Evolutionary conservation across 2,329 filamentous ascomycete species (phyloP).

Genomic region (Trichoderma sp.): DNA sequence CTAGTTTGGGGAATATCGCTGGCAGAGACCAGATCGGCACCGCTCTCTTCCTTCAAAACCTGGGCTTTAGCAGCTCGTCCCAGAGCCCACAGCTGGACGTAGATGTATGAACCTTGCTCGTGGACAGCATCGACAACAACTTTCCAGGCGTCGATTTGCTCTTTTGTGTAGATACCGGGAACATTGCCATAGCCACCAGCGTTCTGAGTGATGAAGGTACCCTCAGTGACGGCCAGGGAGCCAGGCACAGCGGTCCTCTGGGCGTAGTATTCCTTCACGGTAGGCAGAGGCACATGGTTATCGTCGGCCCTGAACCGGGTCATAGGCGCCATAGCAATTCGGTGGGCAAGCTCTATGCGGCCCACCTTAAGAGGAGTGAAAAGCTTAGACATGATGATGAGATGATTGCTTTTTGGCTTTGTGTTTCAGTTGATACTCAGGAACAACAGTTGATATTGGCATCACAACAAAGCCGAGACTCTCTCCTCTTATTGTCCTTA

Average conservation of each 20-base stretch:
- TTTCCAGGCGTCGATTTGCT: slow-evolving; percentile 60
- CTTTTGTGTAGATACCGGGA: slow-evolving; percentile 56
- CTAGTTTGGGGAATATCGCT: background rate
- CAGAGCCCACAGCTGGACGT: slow-evolving; percentile 62
- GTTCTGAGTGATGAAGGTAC: slow-evolving; percentile 40
- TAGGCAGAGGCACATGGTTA: slow-evolving; percentile 30
- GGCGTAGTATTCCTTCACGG: slow-evolving; percentile 42
- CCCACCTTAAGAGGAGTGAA: slow-evolving; percentile 24
- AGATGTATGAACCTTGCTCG: slow-evolving; percentile 58
- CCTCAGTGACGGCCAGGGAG: slow-evolving; percentile 44
- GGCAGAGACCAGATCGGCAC: background rate
- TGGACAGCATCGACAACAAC: slow-evolving; percentile 61
- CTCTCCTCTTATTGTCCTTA: background rate
- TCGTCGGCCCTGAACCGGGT: slow-evolving; percentile 51
- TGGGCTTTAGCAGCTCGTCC: slow-evolving; percentile 44
- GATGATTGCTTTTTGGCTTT: background rate
- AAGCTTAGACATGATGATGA: slow-evolving; percentile 2
- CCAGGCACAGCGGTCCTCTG: slow-evolving; percentile 44
- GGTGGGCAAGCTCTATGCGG: slow-evolving; percentile 23
- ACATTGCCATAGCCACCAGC: slow-evolving; percentile 34
- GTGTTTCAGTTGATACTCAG: background rate
- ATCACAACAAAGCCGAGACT: background rate
- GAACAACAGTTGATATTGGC: background rate
- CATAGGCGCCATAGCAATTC: slow-evolving; percentile 27
- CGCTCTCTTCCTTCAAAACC: background rate